A percentile compares a stretch with the other conserved stretches of the same genome.
Evolutionary conservation across 805 yeast genomes (phyloP).

Genomic region (Hanseniaspora pseudoguilliermondii): DNA sequence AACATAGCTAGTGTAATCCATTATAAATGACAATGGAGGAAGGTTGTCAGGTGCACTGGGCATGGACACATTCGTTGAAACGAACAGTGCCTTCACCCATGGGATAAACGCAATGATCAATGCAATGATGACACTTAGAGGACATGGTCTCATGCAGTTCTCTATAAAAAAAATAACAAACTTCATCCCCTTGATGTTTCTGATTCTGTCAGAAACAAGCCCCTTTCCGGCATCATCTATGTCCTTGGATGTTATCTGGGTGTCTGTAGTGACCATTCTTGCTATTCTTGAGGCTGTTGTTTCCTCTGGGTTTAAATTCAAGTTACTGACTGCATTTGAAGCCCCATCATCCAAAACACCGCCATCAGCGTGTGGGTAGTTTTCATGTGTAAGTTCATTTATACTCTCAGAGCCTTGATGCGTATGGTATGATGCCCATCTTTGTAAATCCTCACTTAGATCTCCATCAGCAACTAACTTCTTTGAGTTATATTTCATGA

Average conservation of each 20-base stretch:
- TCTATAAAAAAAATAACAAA: constrained; percentile 29
- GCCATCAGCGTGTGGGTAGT: background rate
- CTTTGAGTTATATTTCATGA: constrained; percentile 12
- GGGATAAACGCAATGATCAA: constrained; percentile 71
- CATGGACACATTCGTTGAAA: constrained; percentile 35
- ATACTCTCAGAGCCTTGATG: background rate
- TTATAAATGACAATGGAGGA: constrained; percentile 76
- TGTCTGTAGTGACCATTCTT: constrained; percentile 27
- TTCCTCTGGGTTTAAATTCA: constrained; percentile 13
- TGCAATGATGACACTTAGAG: constrained; percentile 54
- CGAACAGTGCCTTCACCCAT: constrained; percentile 68
- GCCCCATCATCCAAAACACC: background rate
- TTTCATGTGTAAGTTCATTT: background rate
- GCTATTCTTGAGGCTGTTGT: constrained; percentile 21
- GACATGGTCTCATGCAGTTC: constrained; percentile 60
- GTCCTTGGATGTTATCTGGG: constrained; percentile 24
- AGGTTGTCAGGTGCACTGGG: constrained; percentile 71
- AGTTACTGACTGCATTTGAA: background rate
- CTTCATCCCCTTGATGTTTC: constrained; percentile 23
- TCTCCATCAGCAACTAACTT: background rate
- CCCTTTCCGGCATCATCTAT: constrained; percentile 23
- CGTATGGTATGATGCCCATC: constrained; percentile 9
- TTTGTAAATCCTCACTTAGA: background rate
- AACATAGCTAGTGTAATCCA: constrained; percentile 67
- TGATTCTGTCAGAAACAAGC: constrained; percentile 20